Evolutionary conservation across 345 rosid species (phyloP).

Genomic region (Pseudoturritis turrita): DNA sequence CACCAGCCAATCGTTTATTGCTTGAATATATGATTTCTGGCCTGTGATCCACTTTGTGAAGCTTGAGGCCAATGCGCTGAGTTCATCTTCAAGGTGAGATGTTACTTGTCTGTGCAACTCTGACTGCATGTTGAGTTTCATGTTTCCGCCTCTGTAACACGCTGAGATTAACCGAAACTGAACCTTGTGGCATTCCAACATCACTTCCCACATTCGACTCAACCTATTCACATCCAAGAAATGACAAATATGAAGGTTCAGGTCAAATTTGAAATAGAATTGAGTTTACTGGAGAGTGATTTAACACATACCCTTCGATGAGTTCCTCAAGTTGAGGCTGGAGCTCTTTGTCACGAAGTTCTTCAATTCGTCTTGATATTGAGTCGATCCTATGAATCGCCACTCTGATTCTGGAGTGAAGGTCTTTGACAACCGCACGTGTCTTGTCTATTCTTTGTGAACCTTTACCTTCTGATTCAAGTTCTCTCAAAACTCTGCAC

Average conservation of each 20-base stretch:
- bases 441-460: conserved; percentile 58
- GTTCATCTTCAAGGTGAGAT: conserved; percentile 63
- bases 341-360: conserved; percentile 85
- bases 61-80: conserved; percentile 48
- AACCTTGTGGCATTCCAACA: conserved; percentile 80
- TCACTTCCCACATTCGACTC: conserved; percentile 94
- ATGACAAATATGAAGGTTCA: neutral
- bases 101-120: conserved; percentile 68
- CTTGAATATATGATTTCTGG: conserved; percentile 58
- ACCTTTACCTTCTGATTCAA: conserved; percentile 65
- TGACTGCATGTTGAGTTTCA: conserved; percentile 47
- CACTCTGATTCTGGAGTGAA: conserved; percentile 90
- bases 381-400: conserved; percentile 89
- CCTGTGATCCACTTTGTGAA: conserved; percentile 78
- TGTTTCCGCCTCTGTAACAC: conserved; percentile 41
- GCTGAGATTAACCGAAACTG: conserved; percentile 57
- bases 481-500: conserved; percentile 58
- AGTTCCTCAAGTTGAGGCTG: conserved; percentile 98
- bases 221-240: conserved; percentile 46
- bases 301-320: conserved; percentile 66
- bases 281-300: neutral
- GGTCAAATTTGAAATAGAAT: neutral
- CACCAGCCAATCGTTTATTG: conserved; percentile 67
- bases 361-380: conserved; percentile 84
- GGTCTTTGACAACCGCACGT: conserved; percentile 88